Base-by-base conservation (phyloP, 1,284 basidiomycete species). In the Leccinum insolens region DNA sequence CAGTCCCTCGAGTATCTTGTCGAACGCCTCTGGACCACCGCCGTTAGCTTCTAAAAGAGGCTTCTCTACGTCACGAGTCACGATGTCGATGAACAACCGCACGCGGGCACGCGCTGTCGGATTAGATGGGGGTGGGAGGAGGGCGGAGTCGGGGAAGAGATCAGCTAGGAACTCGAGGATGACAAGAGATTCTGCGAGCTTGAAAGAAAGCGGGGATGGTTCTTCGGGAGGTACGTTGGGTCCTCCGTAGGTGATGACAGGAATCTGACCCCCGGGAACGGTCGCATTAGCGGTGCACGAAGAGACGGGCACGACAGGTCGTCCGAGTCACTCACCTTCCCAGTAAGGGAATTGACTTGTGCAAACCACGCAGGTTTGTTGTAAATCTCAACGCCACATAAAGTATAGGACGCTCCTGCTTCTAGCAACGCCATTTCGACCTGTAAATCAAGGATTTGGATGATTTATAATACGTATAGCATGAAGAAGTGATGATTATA, bases 101-200 rank as follows among this genome's bases (percentile, higher is more conserved):
- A 81, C 85, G 65, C 83, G 81, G 1, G 89, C 89, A 20, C 87
- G 85, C 9, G 76, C 73, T 31, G 88, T 81, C 1, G 88, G 86
- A 73, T 89, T 84, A 8, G 80, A 76, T 2, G 14, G 31, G 0
- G 62, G 62, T 7, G 61, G 61, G 14, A 89, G 82, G 22, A 89
- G 80, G 7, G 68, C 66, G 0, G 82, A 79, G 14, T 81, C 69
- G 0, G 85, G 86, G 74, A 77, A 85, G 55, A 89, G 74, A 72
- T 90, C 88, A 6, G 86, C 85, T 62, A 89, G 73, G 77, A 91
- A 88, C 74, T 90, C 88, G 67, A 90, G 78, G 65, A 90, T 81
- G 52, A 90, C 82, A 28, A 84, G 80, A 2, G 88, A 89, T 73
- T 91, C 89, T 11, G 85, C 82, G 69, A 91, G 76, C 79, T 89